phyloP scores from a whole-genome alignment of 2,329 filamentous ascomycete species.

The Aspergillus neotritici region DNA sequence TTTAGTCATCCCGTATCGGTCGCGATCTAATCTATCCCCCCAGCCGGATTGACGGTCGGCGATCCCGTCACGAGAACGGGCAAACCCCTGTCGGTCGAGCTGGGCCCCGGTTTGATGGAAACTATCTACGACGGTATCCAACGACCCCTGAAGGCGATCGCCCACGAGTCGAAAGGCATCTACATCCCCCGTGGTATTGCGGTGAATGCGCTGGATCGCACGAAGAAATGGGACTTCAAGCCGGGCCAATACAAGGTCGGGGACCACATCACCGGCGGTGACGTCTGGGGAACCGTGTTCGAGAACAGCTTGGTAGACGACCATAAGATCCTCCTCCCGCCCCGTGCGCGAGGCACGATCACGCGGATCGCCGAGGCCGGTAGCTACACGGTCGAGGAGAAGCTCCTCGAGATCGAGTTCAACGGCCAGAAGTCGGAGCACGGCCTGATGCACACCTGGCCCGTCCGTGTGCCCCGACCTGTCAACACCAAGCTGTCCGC shows the following conservation, averaged over 20 bases:
- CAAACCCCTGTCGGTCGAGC: constrained; percentile 94
- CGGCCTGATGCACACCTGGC: constrained; percentile 99
- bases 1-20: background rate
- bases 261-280: constrained; percentile 93
- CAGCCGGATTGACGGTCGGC: constrained; percentile 86
- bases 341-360: constrained; percentile 83
- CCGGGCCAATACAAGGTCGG: constrained; percentile 81
- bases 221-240: constrained; percentile 95
- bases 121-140: constrained; percentile 99
- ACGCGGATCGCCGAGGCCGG: constrained; percentile 85
- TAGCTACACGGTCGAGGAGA: constrained; percentile 88
- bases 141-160: constrained; percentile 81
- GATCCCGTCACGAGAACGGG: constrained; percentile 86
- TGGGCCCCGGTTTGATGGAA: constrained; percentile 94
- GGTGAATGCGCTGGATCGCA: constrained; percentile 78
- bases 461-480: constrained; percentile 90
- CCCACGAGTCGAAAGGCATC: constrained; percentile 73
- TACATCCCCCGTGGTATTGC: constrained; percentile 96
- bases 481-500: constrained; percentile 87
- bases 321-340: constrained; percentile 89
- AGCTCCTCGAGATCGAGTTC: constrained; percentile 93
- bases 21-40: constrained; percentile 4
- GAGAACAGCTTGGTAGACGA: constrained; percentile 93
- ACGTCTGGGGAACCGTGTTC: constrained; percentile 89
- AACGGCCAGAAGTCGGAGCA: constrained; percentile 91